phyloP scores from a whole-genome alignment of 73 alveolate species.

The Paramecium tetraurelia region DNA sequence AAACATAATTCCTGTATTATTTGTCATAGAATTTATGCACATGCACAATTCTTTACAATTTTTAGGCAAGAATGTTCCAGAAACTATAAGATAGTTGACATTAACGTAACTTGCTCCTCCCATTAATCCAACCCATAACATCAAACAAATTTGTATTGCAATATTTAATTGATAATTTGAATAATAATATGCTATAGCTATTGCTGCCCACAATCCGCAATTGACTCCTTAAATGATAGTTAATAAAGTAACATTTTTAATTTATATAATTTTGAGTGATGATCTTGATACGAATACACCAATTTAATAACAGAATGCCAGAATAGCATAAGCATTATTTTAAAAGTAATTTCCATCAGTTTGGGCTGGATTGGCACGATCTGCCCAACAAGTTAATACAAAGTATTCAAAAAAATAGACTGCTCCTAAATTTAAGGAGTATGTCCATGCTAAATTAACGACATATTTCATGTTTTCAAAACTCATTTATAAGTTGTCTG shows the following conservation, averaged over 20 bases:
- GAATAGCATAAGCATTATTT: constrained; percentile 8
- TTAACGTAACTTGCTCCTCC: constrained; percentile 61
- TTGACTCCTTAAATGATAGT: constrained; percentile 26
- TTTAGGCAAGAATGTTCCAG: constrained; percentile 16
- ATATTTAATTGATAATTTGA: neutral
- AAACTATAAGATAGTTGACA: constrained; percentile 47
- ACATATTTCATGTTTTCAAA: constrained; percentile 49
- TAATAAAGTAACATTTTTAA: constrained; percentile 3
- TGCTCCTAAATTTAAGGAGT: constrained; percentile 65
- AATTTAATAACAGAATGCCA: neutral
- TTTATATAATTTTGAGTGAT: constrained; percentile 37
- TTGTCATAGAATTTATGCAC: constrained; percentile 50
- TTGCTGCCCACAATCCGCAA: neutral
- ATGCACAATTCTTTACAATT: constrained; percentile 55
- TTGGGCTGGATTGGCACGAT: constrained; percentile 61
- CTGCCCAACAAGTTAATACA: constrained; percentile 77
- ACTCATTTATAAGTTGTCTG: constrained; percentile 57
- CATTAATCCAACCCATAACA: constrained; percentile 62
- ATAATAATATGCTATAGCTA: neutral
- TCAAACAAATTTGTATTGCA: constrained; percentile 10
- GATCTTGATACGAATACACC: constrained; percentile 52
- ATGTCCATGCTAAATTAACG: constrained; percentile 62
- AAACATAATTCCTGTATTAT: constrained; percentile 28
- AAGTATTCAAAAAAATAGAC: constrained; percentile 82
- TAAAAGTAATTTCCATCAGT: neutral